A percentile compares a stretch with the other conserved stretches of the same genome.
Evolutionary conservation across 2,329 filamentous ascomycete genomes (phyloP).

Genomic region (Ilyonectria mors-panacis): DNA sequence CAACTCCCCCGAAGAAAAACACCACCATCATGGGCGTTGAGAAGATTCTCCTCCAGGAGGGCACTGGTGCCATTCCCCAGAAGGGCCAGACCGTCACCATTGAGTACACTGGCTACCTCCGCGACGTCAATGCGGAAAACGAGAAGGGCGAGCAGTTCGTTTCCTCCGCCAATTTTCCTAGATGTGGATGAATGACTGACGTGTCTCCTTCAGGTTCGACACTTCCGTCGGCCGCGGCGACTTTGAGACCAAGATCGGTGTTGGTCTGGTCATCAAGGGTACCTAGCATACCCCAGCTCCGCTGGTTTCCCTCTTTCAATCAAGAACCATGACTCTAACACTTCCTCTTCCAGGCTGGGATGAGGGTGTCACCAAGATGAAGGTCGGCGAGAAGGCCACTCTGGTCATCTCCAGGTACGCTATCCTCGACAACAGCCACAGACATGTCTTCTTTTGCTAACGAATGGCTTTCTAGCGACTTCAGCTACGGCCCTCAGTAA

Average conservation of each 20-base stretch:
- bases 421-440: background rate
- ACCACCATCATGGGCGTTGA: conserved; percentile 77
- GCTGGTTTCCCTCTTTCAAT: background rate
- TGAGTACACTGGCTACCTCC: conserved; percentile 92
- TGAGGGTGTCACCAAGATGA: conserved; percentile 88
- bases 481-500: conserved; percentile 75
- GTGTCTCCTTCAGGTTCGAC: conserved; percentile 80
- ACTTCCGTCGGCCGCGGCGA: conserved; percentile 83
- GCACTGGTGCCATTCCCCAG: conserved; percentile 74
- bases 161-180: background rate
- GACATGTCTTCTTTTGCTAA: conserved; percentile 33
- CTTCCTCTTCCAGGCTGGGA: conserved; percentile 76
- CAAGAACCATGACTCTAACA: background rate
- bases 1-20: conserved; percentile 30
- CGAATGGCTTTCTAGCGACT: conserved; percentile 64
- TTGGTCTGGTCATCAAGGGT: conserved; percentile 91
- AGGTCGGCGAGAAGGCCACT: conserved; percentile 89
- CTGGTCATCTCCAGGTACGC: conserved; percentile 78
- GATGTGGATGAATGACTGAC: conserved; percentile 24
- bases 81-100: conserved; percentile 84
- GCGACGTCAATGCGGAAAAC: conserved; percentile 72
- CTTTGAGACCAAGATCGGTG: conserved; percentile 84
- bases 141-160: conserved; percentile 81
- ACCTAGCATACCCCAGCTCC: conserved; percentile 49
- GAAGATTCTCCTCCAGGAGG: conserved; percentile 75